phyloP scores from a whole-genome alignment of 768 basidiomycete genomes.

The Butyriboletus loyo region DNA sequence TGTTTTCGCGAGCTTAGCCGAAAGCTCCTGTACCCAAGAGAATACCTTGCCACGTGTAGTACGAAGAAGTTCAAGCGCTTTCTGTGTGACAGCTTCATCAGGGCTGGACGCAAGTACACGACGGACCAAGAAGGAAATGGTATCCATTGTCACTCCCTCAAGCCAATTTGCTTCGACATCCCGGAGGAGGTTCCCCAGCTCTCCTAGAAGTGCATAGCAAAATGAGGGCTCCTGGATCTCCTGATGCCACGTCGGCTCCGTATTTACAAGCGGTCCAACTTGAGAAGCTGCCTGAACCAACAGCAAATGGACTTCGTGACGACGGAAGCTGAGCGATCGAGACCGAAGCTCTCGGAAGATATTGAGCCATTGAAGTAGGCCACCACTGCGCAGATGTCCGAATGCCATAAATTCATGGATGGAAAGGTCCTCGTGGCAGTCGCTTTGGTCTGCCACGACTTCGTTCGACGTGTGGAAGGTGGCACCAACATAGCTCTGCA shows the following conservation, averaged over 20 bases:
- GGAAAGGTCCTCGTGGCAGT: conserved; percentile 38
- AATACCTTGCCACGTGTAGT: conserved; percentile 30
- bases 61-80: conserved; percentile 30
- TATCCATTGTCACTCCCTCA: no score
- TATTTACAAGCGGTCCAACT: conserved; percentile 30
- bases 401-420: no score
- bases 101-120: conserved; percentile 36
- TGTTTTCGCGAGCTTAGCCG: conserved; percentile 15
- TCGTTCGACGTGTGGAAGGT: no score
- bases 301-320: no score
- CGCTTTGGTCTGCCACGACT: conserved; percentile 39
- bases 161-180: conserved; percentile 42
- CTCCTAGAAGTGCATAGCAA: conserved; percentile 31
- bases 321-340: no score
- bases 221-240: conserved; percentile 42
- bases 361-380: no score
- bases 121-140: no score
- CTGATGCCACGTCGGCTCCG: conserved; percentile 13
- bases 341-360: no score
- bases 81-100: conserved; percentile 8
- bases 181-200: no score
- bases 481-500: no score
- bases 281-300: no score
- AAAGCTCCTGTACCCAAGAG: conserved; percentile 37
- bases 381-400: no score